Percentiles rank a stretch among this genome's conserved stretches.
phyloP scores from a whole-genome alignment of 2,329 filamentous ascomycete species.

The Trichoderma lentiforme region DNA sequence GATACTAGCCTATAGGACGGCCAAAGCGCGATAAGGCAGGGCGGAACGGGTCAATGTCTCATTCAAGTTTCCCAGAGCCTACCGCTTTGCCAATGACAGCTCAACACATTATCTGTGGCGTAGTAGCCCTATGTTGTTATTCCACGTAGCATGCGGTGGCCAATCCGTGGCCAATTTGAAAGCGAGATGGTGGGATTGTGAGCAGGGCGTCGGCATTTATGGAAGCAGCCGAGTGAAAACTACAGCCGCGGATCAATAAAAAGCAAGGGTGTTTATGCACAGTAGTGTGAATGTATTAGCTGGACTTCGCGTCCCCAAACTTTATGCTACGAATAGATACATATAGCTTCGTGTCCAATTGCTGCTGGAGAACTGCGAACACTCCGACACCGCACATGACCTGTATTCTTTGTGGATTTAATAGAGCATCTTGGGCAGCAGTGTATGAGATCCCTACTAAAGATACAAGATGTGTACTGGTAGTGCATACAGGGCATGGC shows the following conservation, averaged over 20 bases:
- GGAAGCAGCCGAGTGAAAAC: not conserved
- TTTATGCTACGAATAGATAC: not conserved
- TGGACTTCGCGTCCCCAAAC: not conserved
- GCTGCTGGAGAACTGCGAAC: not conserved
- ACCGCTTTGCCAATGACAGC: not conserved
- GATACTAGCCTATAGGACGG: not conserved
- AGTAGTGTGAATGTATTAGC: not conserved
- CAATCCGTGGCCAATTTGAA: not conserved
- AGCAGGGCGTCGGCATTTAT: not conserved
- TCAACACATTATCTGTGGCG: not conserved
- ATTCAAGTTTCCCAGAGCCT: not conserved
- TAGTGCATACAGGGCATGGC: not conserved
- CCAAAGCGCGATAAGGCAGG: not conserved
- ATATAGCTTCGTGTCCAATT: not conserved
- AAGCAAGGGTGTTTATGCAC: not conserved
- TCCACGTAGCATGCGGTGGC: not conserved
- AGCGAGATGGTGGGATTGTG: not conserved
- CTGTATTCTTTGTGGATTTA: not conserved
- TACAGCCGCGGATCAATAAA: not conserved
- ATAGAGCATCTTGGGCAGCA: not conserved
- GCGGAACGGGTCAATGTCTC: not conserved
- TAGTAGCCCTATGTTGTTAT: not conserved
- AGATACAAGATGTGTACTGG: not conserved
- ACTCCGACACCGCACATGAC: not conserved
- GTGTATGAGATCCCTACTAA: not conserved